phyloP scores from a whole-genome alignment of 768 basidiomycete genomes.

The Fomitopsis pulvina region DNA sequence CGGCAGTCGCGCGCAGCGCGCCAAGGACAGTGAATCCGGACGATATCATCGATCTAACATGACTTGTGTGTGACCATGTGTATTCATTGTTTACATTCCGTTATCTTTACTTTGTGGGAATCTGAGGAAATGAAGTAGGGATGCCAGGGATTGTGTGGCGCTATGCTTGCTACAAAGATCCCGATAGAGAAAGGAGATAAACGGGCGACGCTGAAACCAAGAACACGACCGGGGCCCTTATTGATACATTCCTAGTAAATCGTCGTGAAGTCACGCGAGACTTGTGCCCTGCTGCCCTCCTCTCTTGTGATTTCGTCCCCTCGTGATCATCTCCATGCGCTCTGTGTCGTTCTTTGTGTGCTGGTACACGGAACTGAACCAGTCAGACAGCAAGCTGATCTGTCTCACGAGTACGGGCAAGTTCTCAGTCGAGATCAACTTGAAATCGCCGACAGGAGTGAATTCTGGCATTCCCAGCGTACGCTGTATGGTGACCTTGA shows the following conservation, averaged over 20 bases:
- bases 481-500: conserved; percentile 88
- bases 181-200: neutral
- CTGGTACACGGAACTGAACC: conserved; percentile 83
- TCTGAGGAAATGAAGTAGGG: neutral
- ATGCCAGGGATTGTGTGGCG: conserved; percentile 5
- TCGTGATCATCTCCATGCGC: conserved; percentile 76
- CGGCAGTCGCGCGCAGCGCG: no score
- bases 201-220: neutral
- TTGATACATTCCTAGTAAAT: conserved; percentile 15
- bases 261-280: conserved; percentile 27
- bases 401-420: conserved; percentile 87
- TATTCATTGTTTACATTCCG: neutral
- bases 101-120: neutral
- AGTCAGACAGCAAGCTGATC: conserved; percentile 80
- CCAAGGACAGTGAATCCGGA: conserved; percentile 14
- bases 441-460: conserved; percentile 87
- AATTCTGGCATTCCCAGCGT: conserved; percentile 92
- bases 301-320: conserved; percentile 29
- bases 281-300: conserved; percentile 23
- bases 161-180: conserved; percentile 9
- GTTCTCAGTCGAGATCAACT: conserved; percentile 84
- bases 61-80: conserved; percentile 1
- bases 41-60: conserved; percentile 39
- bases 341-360: conserved; percentile 65
- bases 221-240: neutral